Conservation (phyloP, 1,284 basidiomycete genomes). For the Coniferiporia sulphurascens region DNA sequence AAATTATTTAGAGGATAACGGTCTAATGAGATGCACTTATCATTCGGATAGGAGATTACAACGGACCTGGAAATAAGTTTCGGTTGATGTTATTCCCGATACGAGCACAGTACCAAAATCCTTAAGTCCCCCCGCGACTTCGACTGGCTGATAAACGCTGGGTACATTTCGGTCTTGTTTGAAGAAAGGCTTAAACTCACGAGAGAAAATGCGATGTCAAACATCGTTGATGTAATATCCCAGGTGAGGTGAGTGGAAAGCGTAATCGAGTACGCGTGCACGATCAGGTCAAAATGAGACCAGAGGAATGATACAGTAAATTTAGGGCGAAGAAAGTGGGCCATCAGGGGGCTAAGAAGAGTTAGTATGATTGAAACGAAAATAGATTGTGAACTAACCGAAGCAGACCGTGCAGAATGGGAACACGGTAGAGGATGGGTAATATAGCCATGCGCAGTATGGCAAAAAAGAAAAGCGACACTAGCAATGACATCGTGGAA, state of each 20-base stretch:
- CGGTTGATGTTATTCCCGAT: constrained; percentile 21
- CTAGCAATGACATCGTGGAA: constrained; percentile 33
- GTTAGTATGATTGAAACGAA: background rate
- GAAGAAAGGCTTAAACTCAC: constrained; percentile 26
- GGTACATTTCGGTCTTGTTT: background rate
- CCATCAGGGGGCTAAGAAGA: constrained; percentile 44
- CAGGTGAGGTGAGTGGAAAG: constrained; percentile 47
- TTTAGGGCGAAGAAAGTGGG: constrained; percentile 55
- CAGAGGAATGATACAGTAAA: constrained; percentile 50
- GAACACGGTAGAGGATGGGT: constrained; percentile 49
- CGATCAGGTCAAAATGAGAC: constrained; percentile 40
- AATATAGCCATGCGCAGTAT: constrained; percentile 39
- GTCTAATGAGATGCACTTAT: background rate
- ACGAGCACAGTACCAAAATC: constrained; percentile 9
- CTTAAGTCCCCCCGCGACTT: background rate
- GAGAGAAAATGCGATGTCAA: constrained; percentile 49
- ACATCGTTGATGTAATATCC: constrained; percentile 57
- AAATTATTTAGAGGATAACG: background rate
- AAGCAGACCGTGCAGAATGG: constrained; percentile 44
- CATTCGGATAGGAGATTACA: background rate
- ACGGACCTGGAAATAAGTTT: constrained; percentile 29
- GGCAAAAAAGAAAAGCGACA: constrained; percentile 41
- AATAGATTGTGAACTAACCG: constrained; percentile 18
- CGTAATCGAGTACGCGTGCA: constrained; percentile 44
- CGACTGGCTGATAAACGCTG: constrained; percentile 9